phyloP scores from a whole-genome alignment of 371 early-diverging fungal genomes.

The Choanephora cucurbitarum region DNA sequence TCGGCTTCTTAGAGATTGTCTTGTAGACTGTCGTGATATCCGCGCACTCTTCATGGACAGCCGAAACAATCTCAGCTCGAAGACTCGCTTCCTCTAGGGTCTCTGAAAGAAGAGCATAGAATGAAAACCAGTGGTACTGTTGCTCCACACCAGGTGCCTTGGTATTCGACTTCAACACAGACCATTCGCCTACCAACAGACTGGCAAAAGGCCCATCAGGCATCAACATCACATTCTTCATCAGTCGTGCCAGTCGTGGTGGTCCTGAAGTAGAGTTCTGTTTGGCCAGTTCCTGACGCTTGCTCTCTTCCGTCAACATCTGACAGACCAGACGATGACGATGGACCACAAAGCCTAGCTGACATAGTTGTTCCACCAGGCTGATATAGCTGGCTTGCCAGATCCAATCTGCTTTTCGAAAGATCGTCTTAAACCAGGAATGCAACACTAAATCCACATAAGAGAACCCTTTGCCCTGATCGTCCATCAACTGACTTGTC shows the following conservation, averaged over 20 bases:
- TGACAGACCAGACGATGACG: slow-evolving; percentile 25
- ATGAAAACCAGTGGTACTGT: slow-evolving; percentile 58
- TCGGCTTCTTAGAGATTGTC: slow-evolving; percentile 40
- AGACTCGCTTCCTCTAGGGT: slow-evolving; percentile 47
- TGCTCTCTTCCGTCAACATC: slow-evolving; percentile 37
- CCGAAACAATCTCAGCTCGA: slow-evolving; percentile 41
- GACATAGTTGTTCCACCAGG: slow-evolving; percentile 39
- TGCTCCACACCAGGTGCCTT: slow-evolving; percentile 54
- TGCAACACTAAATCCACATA: slow-evolving; percentile 48
- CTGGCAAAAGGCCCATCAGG: slow-evolving; percentile 47
- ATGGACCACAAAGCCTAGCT: slow-evolving; percentile 28
- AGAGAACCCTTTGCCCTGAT: slow-evolving; percentile 42
- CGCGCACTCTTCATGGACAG: slow-evolving; percentile 9
- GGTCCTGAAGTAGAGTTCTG: slow-evolving; percentile 17
- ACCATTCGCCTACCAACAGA: slow-evolving; percentile 60
- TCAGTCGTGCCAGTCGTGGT: slow-evolving; percentile 24
- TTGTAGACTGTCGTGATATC: too few species aligned
- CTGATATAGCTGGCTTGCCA: slow-evolving; percentile 35
- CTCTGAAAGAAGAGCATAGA: slow-evolving; percentile 58
- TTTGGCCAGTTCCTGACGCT: slow-evolving; percentile 21
- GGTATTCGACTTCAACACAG: slow-evolving; percentile 44
- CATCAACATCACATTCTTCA: slow-evolving; percentile 35
- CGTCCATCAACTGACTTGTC: slow-evolving; percentile 29
- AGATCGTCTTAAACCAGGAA: slow-evolving; percentile 46
- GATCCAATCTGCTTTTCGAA: slow-evolving; percentile 44